Conservation (phyloP, 352 stramenopile species). For the Bremia lactucae region DNA sequence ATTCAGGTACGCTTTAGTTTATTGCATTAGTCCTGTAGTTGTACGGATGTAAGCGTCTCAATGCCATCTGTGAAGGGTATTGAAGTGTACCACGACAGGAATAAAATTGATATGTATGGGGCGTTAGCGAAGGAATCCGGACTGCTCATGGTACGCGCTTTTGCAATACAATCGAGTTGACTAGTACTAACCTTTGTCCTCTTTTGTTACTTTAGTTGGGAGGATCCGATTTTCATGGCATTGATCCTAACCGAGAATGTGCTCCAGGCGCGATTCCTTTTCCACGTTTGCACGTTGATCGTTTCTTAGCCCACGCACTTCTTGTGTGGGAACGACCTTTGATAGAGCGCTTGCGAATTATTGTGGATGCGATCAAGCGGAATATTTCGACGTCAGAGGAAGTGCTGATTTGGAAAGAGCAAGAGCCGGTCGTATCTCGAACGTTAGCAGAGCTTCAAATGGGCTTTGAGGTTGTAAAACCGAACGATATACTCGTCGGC, state of each 20-base stretch:
- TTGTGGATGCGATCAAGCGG: constrained; percentile 18
- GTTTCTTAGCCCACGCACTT: constrained; percentile 61
- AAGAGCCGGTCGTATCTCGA: constrained; percentile 21
- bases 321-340: constrained; percentile 56
- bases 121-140: constrained; percentile 57
- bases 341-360: constrained; percentile 25
- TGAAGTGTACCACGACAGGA: constrained; percentile 72
- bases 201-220: constrained; percentile 35
- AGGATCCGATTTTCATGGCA: constrained; percentile 79
- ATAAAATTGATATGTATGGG: constrained; percentile 79
- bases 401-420: constrained; percentile 48
- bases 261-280: constrained; percentile 69
- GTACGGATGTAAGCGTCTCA: too few species aligned
- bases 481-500: background rate
- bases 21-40: too few species aligned
- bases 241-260: constrained; percentile 56
- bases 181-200: background rate
- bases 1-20: constrained; percentile 43
- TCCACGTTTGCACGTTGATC: constrained; percentile 52
- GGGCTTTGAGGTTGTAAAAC: constrained; percentile 13
- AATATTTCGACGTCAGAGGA: constrained; percentile 11
- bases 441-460: constrained; percentile 27
- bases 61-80: constrained; percentile 35
- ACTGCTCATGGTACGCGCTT: constrained; percentile 43
- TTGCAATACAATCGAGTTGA: too few species aligned